Conservation (phyloP, 2,329 filamentous ascomycete species). For the Aureobasidium sp. region DNA sequence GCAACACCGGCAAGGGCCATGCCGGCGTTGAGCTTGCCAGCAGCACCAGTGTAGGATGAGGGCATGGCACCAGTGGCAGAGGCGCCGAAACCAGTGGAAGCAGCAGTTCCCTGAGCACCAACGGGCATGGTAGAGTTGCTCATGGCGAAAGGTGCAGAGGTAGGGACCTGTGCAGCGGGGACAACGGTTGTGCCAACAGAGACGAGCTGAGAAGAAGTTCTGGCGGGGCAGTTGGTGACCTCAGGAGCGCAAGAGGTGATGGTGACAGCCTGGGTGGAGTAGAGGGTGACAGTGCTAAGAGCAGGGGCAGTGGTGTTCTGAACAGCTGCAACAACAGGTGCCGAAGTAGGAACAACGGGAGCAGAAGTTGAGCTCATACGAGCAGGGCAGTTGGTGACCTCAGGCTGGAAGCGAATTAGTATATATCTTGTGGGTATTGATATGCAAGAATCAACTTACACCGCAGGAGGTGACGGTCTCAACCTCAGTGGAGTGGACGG, state of each 20-base stretch:
- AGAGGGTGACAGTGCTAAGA: conserved; percentile 17
- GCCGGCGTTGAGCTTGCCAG: conserved; percentile 17
- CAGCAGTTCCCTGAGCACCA: conserved; percentile 6
- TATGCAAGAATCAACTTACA: background rate
- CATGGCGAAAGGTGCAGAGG: conserved; percentile 13
- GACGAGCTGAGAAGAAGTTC: background rate
- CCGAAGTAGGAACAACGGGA: conserved; percentile 1
- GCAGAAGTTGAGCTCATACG: background rate
- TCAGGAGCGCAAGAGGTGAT: conserved; percentile 34
- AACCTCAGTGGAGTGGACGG: conserved; percentile 17
- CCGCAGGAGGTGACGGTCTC: conserved; percentile 19
- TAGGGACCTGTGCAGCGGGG: background rate
- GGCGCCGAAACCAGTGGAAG: conserved; percentile 14
- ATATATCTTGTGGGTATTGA: background rate
- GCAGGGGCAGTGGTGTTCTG: conserved; percentile 5
- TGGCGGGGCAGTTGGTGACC: conserved; percentile 31
- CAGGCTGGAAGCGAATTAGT: conserved; percentile 14
- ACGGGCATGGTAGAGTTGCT: conserved; percentile 5
- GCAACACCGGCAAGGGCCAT: conserved; percentile 19
- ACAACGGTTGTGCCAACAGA: conserved; percentile 14
- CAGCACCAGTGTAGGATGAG: conserved; percentile 17
- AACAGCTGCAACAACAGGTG: background rate
- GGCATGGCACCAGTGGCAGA: conserved; percentile 12
- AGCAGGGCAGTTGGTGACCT: conserved; percentile 20
- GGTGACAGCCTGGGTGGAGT: conserved; percentile 29